Conservation (phyloP, 495 filamentous ascomycete genomes). For the Usnea hakonensis region DNA sequence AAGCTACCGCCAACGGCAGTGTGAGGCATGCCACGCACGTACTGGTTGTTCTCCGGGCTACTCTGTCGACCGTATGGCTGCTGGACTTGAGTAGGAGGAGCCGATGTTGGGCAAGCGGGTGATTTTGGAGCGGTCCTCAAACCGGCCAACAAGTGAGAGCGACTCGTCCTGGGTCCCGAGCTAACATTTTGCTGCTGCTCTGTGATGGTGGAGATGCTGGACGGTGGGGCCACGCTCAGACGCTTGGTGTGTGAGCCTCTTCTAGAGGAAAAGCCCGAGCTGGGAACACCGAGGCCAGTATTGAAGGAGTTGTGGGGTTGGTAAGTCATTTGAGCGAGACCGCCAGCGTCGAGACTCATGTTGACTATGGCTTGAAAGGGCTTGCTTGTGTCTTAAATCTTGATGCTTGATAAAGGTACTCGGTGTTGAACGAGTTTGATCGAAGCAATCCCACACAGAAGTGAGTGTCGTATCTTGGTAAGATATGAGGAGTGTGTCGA, state of each 20-base stretch:
- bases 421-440: neutral
- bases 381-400: slow-evolving; percentile 13
- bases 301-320: slow-evolving; percentile 54
- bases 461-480: neutral
- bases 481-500: neutral
- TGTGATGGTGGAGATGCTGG: slow-evolving; percentile 58
- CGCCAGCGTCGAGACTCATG: slow-evolving; percentile 94
- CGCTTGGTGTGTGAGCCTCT: slow-evolving; percentile 80
- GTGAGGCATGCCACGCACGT: slow-evolving; percentile 48
- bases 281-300: slow-evolving; percentile 64
- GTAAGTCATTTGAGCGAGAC: slow-evolving; percentile 99
- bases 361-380: slow-evolving; percentile 26
- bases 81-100: slow-evolving; percentile 47
- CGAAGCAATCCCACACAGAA: neutral
- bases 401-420: neutral
- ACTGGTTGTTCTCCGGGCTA: slow-evolving; percentile 29
- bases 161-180: slow-evolving; percentile 83
- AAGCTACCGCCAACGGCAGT: slow-evolving; percentile 56
- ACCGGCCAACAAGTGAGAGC: slow-evolving; percentile 87
- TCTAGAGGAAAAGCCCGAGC: slow-evolving; percentile 73
- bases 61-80: slow-evolving; percentile 42
- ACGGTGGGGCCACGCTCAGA: slow-evolving; percentile 53
- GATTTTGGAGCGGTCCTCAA: slow-evolving; percentile 90
- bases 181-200: slow-evolving; percentile 47
- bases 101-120: slow-evolving; percentile 55